Percentiles rank a stretch among this genome's conserved stretches.
phyloP scores from a whole-genome alignment of 306 rosid species.

The Dryas alaskensis region DNA sequence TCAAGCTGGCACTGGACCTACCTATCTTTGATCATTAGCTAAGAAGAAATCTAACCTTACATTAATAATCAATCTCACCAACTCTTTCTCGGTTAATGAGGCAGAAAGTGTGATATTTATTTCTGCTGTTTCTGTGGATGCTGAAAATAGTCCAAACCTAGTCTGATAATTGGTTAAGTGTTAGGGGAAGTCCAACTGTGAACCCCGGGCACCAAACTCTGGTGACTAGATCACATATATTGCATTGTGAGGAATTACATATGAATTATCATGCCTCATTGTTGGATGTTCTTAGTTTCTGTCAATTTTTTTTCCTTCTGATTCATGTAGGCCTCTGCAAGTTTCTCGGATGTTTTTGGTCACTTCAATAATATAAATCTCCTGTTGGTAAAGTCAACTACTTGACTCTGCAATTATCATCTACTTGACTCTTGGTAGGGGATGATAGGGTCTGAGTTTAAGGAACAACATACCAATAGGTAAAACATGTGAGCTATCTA shows the following conservation, averaged over 20 bases:
- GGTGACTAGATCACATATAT: not conserved
- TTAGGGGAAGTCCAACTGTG: not conserved
- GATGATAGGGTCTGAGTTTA: not conserved
- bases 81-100: not conserved
- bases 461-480: not conserved
- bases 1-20: not conserved
- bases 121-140: not conserved
- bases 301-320: not conserved
- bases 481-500: not conserved
- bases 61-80: not conserved
- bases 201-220: not conserved
- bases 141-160: too few species aligned
- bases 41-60: not conserved
- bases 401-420: not conserved
- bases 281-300: too few species aligned
- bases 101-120: too few species aligned
- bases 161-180: too few species aligned
- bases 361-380: not conserved
- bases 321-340: conserved; percentile 5
- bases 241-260: not conserved
- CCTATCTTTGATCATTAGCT: not conserved
- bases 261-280: not conserved
- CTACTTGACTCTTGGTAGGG: not conserved
- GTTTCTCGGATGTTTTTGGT: not conserved
- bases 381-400: not conserved